These are phyloP conservation scores for Acanthamoeba lenticulata DNA, from an alignment of 208 protist genomes.

Conservation along the genomic window DNA sequence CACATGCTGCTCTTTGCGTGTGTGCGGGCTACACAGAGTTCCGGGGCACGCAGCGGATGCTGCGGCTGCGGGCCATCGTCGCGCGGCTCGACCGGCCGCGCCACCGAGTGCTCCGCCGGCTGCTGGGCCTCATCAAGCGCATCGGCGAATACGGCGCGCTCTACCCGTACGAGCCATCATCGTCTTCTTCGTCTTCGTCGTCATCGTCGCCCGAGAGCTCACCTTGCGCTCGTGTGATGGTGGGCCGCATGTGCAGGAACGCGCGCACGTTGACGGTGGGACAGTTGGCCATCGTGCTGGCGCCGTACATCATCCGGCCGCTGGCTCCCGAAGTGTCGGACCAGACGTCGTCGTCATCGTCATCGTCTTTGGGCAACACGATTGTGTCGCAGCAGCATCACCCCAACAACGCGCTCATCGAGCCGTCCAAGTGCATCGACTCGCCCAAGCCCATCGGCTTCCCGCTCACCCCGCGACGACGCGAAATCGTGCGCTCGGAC, in stretches of 20 bases:
- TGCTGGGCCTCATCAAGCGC: slow-evolving; percentile 49
- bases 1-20: not conserved
- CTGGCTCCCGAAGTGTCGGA: not conserved
- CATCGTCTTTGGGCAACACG: not conserved
- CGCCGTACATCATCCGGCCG: slow-evolving; percentile 34
- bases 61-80: not conserved
- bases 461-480: not conserved
- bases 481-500: slow-evolving; percentile 10
- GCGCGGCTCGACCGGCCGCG: not conserved
- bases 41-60: not conserved
- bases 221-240: not conserved
- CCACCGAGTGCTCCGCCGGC: not conserved
- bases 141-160: not conserved
- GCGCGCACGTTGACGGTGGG: not conserved
- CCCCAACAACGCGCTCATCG: not conserved
- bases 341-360: too few relatives aligned
- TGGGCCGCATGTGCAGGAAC: not conserved
- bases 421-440: slow-evolving; percentile 51
- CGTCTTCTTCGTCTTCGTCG: too few relatives aligned
- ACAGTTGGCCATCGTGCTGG: slow-evolving; percentile 17
- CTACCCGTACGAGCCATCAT: not conserved
- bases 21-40: not conserved
- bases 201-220: too few relatives aligned
- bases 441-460: slow-evolving; percentile 52
- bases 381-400: not conserved